These are phyloP conservation scores for Apiotrichum gamsii DNA, from an alignment of 1,284 basidiomycete genomes.

Conservation along the genomic window DNA sequence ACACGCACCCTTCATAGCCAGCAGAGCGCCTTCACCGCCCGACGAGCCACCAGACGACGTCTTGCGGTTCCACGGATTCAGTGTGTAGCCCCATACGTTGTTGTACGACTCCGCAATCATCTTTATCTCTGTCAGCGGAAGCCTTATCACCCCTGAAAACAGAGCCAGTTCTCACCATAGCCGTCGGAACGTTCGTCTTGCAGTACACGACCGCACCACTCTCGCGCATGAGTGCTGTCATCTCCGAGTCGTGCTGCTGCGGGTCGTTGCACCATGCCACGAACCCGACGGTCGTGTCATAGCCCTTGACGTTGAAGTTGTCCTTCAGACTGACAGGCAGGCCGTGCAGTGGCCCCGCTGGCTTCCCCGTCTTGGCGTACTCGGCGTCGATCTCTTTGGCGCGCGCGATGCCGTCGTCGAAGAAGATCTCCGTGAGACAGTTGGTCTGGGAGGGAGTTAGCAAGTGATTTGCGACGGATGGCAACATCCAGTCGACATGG, in stretches of 20 bases:
- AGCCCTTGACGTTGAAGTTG: slow-evolving; percentile 37
- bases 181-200: slow-evolving; percentile 40
- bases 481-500: background rate
- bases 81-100: slow-evolving; percentile 59
- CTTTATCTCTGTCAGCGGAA: background rate
- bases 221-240: slow-evolving; percentile 29
- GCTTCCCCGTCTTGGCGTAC: slow-evolving; percentile 39
- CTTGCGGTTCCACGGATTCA: slow-evolving; percentile 57
- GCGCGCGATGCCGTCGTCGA: slow-evolving; percentile 45
- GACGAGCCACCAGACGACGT: slow-evolving; percentile 58
- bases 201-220: slow-evolving; percentile 35
- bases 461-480: too few species aligned
- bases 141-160: background rate
- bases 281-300: slow-evolving; percentile 45
- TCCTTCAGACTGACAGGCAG: slow-evolving; percentile 51
- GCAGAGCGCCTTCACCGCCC: slow-evolving; percentile 57
- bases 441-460: slow-evolving; percentile 39
- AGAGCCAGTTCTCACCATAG: slow-evolving; percentile 33
- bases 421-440: slow-evolving; percentile 50
- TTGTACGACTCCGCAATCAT: slow-evolving; percentile 41
- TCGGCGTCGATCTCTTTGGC: slow-evolving; percentile 48
- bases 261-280: slow-evolving; percentile 33
- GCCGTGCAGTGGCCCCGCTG: slow-evolving; percentile 51
- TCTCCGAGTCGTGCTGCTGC: slow-evolving; percentile 24
- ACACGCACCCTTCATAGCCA: slow-evolving; percentile 52